A percentile compares a stretch with the other conserved stretches of the same genome.
Conservation (phyloP, 2,329 filamentous ascomycete species). For the Nothopassalora personata region DNA sequence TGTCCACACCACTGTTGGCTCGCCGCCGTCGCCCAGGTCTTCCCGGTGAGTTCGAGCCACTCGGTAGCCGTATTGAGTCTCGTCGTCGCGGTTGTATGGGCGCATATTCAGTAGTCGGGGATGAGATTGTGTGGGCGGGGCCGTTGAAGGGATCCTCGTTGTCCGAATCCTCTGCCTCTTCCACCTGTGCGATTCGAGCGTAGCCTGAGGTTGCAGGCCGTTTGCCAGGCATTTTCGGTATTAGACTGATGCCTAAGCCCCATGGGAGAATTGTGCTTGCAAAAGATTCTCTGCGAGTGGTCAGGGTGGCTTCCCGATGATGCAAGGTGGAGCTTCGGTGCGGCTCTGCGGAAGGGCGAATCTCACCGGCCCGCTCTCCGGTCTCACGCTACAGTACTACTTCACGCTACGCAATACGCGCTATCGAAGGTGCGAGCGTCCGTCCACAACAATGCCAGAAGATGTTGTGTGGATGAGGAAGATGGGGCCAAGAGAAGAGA, state of each 20-base stretch:
- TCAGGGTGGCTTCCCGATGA: background rate
- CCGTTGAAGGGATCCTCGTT: constrained; percentile 36
- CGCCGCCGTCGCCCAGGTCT: constrained; percentile 46
- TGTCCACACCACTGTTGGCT: constrained; percentile 86
- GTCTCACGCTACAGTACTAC: background rate
- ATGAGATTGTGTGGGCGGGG: constrained; percentile 31
- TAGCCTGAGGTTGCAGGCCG: constrained; percentile 47
- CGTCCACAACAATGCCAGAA: background rate
- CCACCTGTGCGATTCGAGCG: constrained; percentile 48
- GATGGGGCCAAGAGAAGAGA: background rate
- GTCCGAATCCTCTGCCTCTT: constrained; percentile 40
- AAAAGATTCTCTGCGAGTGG: background rate
- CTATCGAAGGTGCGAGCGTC: background rate
- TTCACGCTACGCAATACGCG: too few species aligned
- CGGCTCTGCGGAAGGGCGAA: constrained; percentile 2
- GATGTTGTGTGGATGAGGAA: background rate
- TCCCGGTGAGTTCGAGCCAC: constrained; percentile 32
- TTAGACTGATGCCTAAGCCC: background rate
- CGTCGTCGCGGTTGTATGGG: constrained; percentile 44
- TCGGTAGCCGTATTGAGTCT: constrained; percentile 39
- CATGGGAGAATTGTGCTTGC: background rate
- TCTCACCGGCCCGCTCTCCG: background rate
- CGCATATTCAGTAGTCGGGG: constrained; percentile 36
- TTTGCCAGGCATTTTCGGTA: constrained; percentile 34
- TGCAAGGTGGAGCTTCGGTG: background rate